phyloP scores from a whole-genome alignment of 2,329 filamentous ascomycete species.

The Leptographium radiaticola region DNA sequence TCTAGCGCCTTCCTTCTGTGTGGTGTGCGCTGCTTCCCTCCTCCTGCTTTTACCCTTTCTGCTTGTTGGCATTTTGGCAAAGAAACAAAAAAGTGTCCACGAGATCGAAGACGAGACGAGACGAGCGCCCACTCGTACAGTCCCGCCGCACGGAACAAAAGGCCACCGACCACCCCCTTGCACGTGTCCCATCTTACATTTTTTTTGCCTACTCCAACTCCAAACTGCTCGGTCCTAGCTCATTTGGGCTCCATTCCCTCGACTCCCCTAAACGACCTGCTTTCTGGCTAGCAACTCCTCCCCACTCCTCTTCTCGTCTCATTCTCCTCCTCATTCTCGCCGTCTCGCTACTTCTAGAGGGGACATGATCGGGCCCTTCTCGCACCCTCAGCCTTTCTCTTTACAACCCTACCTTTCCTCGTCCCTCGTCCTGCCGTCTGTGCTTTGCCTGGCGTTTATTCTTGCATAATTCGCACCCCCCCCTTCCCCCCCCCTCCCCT shows the following conservation, averaged over 20 bases:
- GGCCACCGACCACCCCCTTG: background rate
- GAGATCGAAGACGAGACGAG: background rate
- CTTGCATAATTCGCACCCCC: background rate
- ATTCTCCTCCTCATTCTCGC: background rate
- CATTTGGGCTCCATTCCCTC: background rate
- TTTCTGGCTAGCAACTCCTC: background rate
- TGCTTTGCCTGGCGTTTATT: background rate
- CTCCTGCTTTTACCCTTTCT: background rate
- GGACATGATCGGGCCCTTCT: background rate
- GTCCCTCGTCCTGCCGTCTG: background rate
- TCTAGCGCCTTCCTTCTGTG: background rate
- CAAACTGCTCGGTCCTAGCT: background rate
- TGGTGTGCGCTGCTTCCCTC: background rate
- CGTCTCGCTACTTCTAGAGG: background rate
- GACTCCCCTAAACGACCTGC: slow-evolving; percentile 1
- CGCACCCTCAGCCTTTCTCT: background rate
- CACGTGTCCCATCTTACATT: background rate
- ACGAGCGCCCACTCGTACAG: too few relatives aligned
- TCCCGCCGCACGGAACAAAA: too few relatives aligned
- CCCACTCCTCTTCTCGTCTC: background rate
- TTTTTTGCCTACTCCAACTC: background rate
- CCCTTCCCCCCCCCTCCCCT: background rate
- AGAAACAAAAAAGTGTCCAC: background rate
- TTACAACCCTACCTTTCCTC: background rate
- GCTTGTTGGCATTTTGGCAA: background rate